phyloP scores from a whole-genome alignment of 176 grass and related monocot species.

The Urochloa ruziziensis region DNA sequence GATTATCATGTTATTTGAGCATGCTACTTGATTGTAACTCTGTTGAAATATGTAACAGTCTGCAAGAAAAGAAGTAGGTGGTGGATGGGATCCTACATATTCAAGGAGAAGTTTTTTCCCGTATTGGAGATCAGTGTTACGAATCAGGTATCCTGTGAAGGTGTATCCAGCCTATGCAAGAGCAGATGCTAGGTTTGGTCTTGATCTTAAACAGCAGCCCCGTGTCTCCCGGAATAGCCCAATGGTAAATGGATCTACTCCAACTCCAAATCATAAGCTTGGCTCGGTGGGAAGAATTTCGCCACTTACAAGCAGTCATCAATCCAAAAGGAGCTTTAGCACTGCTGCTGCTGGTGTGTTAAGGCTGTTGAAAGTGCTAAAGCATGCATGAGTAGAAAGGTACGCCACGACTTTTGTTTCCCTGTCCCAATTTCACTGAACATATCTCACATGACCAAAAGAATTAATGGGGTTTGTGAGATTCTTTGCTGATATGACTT shows the following conservation, averaged over 20 bases:
- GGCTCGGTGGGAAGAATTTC: neutral
- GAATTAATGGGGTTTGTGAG: too few species aligned
- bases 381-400: neutral
- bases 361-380: slow-evolving; percentile 21
- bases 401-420: too few species aligned
- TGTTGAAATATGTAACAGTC: neutral
- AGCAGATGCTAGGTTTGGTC: neutral
- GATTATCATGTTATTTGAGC: too few species aligned
- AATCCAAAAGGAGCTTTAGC: slow-evolving; percentile 14
- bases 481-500: too few species aligned
- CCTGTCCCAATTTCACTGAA: too few species aligned
- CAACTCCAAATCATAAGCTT: neutral
- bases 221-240: neutral
- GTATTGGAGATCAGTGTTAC: neutral
- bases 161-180: slow-evolving; percentile 16
- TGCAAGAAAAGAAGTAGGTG: neutral
- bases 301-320: neutral
- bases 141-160: neutral
- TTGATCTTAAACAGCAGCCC: neutral
- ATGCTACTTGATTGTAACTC: too few species aligned
- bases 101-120: neutral
- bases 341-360: slow-evolving; percentile 16
- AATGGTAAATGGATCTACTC: neutral
- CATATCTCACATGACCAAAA: too few species aligned
- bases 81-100: neutral